These are phyloP conservation scores for Alternaria sp. DNA, from an alignment of 2,329 filamentous ascomycete genomes.

Conservation along the genomic window DNA sequence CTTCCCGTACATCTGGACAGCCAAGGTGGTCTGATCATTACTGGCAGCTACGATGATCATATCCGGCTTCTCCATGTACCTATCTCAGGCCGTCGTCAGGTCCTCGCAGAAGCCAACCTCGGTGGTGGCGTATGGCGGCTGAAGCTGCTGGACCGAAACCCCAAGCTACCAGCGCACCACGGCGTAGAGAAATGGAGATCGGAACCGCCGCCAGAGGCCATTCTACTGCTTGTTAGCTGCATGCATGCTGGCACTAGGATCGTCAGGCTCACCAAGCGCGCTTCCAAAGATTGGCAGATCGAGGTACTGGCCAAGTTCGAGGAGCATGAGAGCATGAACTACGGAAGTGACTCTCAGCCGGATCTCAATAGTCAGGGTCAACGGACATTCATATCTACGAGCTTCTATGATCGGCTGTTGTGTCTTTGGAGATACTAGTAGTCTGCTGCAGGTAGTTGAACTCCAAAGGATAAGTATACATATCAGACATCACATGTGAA, in stretches of 20 bases:
- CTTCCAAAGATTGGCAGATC: slow-evolving; percentile 62
- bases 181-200: slow-evolving; percentile 23
- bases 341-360: slow-evolving; percentile 75
- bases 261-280: slow-evolving; percentile 52
- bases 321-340: slow-evolving; percentile 94
- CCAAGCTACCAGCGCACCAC: slow-evolving; percentile 13
- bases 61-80: slow-evolving; percentile 68
- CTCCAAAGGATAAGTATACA: neutral
- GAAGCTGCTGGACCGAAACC: slow-evolving; percentile 60
- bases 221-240: slow-evolving; percentile 72
- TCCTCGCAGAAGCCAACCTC: slow-evolving; percentile 70
- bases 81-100: slow-evolving; percentile 49
- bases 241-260: slow-evolving; percentile 88
- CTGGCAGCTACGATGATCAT: slow-evolving; percentile 89
- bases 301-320: slow-evolving; percentile 74
- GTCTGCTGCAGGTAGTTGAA: neutral
- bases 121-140: slow-evolving; percentile 88
- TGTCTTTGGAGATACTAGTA: slow-evolving; percentile 65
- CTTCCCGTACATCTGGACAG: slow-evolving; percentile 66
- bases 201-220: slow-evolving; percentile 21
- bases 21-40: slow-evolving; percentile 67
- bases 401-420: slow-evolving; percentile 76
- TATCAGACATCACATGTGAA: neutral
- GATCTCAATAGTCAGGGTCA: slow-evolving; percentile 28
- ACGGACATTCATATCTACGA: slow-evolving; percentile 68